A percentile compares a stretch with the other conserved stretches of the same genome.
Evolutionary conservation across 1,284 basidiomycete genomes (phyloP).

Genomic region (Leccinum ponderosum): DNA sequence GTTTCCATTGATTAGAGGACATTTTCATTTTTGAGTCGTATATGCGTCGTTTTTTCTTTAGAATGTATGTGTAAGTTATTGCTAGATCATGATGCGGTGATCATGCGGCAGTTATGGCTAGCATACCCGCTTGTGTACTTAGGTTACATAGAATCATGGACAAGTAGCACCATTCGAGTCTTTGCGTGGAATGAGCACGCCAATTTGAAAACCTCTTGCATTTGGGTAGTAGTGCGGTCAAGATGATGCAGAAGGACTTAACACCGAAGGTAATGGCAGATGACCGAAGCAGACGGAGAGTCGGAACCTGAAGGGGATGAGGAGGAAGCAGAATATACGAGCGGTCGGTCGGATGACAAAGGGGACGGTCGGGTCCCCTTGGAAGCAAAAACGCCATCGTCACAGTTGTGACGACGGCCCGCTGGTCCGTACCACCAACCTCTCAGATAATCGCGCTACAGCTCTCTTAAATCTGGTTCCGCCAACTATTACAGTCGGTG

Average conservation of each 20-base stretch:
- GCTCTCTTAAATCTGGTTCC: too few species aligned
- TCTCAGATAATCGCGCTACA: neutral
- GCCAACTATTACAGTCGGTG: too few species aligned
- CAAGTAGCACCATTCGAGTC: neutral
- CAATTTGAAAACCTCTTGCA: neutral
- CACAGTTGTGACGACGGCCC: too few species aligned
- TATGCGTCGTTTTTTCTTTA: neutral
- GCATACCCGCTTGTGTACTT: neutral
- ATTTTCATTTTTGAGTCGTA: neutral
- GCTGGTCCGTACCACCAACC: neutral
- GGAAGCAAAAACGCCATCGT: too few species aligned
- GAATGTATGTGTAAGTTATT: too few species aligned
- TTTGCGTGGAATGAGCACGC: neutral
- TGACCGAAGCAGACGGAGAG: too few species aligned
- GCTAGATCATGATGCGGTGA: neutral
- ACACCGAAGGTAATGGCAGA: too few species aligned
- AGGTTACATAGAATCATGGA: too few species aligned
- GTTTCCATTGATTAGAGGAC: neutral
- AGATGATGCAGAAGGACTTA: neutral
- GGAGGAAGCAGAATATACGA: too few species aligned
- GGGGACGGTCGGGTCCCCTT: too few species aligned
- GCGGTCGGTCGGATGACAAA: too few species aligned
- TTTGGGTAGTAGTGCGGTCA: neutral
- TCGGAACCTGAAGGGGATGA: too few species aligned
- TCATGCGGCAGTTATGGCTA: neutral